Evolutionary conservation across 2,329 filamentous ascomycete species (phyloP).

Genomic region (Hortaea sp.): DNA sequence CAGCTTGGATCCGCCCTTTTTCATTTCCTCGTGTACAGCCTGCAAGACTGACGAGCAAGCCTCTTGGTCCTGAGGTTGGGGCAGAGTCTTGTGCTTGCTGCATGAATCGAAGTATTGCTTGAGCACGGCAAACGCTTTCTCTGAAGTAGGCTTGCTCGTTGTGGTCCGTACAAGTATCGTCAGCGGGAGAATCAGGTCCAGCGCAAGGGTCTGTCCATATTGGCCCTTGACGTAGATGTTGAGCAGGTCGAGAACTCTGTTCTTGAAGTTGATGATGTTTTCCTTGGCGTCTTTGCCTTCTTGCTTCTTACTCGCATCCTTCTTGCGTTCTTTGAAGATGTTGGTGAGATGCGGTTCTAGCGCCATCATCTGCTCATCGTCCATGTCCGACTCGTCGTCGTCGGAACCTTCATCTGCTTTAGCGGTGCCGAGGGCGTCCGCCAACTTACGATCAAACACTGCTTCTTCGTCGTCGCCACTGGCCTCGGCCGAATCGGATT

Average conservation of each 20-base stretch:
- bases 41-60: conserved; percentile 49
- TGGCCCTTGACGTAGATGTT: conserved; percentile 77
- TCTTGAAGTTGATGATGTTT: conserved; percentile 88
- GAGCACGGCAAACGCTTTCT: conserved; percentile 63
- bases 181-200: conserved; percentile 64
- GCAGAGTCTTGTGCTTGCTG: conserved; percentile 37
- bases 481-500: conserved; percentile 27
- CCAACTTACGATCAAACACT: conserved; percentile 66
- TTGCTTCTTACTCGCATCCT: conserved; percentile 58
- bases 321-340: conserved; percentile 72
- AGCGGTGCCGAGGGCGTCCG: conserved; percentile 66
- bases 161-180: conserved; percentile 69
- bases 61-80: conserved; percentile 32
- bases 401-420: conserved; percentile 48
- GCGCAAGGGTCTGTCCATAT: conserved; percentile 54
- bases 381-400: conserved; percentile 69
- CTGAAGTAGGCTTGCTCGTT: conserved; percentile 61
- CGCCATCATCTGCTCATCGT: conserved; percentile 89
- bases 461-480: conserved; percentile 41
- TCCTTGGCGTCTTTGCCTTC: conserved; percentile 81
- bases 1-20: conserved; percentile 52
- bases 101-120: conserved; percentile 60
- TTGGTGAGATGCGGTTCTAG: conserved; percentile 74
- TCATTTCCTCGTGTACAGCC: conserved; percentile 58
- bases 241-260: conserved; percentile 78